Conservation (phyloP, 2,329 filamentous ascomycete species). For the Aschersonia sp. region DNA sequence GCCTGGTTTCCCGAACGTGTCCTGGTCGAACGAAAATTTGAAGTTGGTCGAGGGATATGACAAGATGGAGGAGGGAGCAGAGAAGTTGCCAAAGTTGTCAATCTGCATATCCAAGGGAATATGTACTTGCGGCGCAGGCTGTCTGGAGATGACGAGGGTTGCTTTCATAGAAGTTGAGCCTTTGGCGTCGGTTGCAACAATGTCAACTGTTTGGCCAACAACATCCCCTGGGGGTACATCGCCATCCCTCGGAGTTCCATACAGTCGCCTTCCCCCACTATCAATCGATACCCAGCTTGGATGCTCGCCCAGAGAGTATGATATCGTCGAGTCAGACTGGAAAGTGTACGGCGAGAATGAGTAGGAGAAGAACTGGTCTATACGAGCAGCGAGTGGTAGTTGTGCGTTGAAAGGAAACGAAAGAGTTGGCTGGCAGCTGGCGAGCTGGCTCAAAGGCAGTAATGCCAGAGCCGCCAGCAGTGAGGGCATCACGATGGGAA, state of each 20-base stretch:
- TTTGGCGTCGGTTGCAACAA: constrained; percentile 54
- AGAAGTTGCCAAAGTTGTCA: constrained; percentile 39
- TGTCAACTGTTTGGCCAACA: constrained; percentile 44
- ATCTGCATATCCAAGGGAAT: constrained; percentile 46
- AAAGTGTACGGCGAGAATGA: constrained; percentile 64
- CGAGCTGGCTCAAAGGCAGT: constrained; percentile 15
- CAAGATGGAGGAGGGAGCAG: constrained; percentile 43
- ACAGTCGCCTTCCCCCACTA: constrained; percentile 46
- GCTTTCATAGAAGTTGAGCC: constrained; percentile 51
- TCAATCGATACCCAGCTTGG: constrained; percentile 68
- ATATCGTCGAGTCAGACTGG: constrained; percentile 43
- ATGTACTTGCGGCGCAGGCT: constrained; percentile 35
- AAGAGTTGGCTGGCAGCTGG: constrained; percentile 24
- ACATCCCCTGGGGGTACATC: constrained; percentile 34
- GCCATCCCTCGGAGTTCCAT: constrained; percentile 48
- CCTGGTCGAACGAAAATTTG: constrained; percentile 33
- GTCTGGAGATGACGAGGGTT: constrained; percentile 55
- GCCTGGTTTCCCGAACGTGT: constrained; percentile 47
- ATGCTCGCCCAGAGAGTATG: constrained; percentile 50
- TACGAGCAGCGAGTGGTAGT: constrained; percentile 62
- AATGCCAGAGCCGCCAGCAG: constrained; percentile 11
- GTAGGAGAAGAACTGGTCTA: constrained; percentile 53
- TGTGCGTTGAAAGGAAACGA: constrained; percentile 73
- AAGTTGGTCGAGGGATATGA: constrained; percentile 38
- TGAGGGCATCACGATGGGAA: constrained; percentile 12